These are phyloP conservation scores for Lentinula aciculospora DNA, from an alignment of 768 basidiomycete genomes.

Conservation along the genomic window DNA sequence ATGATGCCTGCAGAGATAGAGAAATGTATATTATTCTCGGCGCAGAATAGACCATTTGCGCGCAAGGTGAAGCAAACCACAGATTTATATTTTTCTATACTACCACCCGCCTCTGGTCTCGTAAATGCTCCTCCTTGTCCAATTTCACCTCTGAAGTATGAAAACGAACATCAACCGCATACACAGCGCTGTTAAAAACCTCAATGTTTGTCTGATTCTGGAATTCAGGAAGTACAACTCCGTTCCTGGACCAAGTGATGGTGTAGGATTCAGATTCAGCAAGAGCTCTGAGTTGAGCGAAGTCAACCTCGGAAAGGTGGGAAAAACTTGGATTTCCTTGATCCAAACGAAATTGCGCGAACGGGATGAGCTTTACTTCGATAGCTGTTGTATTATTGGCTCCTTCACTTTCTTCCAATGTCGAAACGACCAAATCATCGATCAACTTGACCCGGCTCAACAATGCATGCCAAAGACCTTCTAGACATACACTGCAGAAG, in stretches of 20 bases:
- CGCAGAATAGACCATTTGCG: too few relatives aligned
- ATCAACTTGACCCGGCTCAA: constrained; percentile 56
- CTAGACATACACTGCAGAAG: constrained; percentile 71
- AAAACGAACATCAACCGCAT: constrained; percentile 40
- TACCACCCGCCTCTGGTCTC: neutral
- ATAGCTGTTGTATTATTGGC: constrained; percentile 18
- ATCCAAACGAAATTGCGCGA: constrained; percentile 45
- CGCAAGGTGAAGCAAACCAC: too few relatives aligned
- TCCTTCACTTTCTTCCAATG: constrained; percentile 16
- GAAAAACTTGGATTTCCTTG: neutral
- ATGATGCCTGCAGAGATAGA: too few relatives aligned
- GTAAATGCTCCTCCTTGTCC: constrained; percentile 29
- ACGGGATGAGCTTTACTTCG: constrained; percentile 48
- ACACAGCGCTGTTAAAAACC: constrained; percentile 25
- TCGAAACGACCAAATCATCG: constrained; percentile 27
- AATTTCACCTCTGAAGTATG: constrained; percentile 51
- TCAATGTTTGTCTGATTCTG: constrained; percentile 47
- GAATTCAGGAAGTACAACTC: constrained; percentile 33
- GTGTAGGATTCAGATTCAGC: constrained; percentile 39
- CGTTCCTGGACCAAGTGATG: constrained; percentile 53
- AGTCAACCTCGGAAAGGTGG: neutral
- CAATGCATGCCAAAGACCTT: constrained; percentile 69
- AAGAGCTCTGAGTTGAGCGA: neutral
- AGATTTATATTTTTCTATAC: too few relatives aligned
- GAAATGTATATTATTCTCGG: too few relatives aligned